Evolutionary conservation across 495 filamentous ascomycete genomes (phyloP).

Genomic region (Astrocystis sublimbata): DNA sequence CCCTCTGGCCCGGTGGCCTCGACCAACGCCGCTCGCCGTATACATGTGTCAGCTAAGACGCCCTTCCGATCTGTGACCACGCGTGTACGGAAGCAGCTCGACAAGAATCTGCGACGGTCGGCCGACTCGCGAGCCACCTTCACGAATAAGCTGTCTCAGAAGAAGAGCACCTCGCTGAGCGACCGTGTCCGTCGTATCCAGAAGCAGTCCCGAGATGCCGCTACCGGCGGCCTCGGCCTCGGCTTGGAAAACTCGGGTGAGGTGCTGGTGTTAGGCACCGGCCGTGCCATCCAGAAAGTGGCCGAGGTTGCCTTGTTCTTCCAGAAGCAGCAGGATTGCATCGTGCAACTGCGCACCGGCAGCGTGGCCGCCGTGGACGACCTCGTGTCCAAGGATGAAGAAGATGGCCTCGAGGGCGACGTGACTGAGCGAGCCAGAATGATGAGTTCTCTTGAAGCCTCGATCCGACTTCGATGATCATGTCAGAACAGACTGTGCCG

Average conservation of each 20-base stretch:
- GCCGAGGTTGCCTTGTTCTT: constrained; percentile 65
- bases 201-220: constrained; percentile 26
- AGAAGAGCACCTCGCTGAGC: constrained; percentile 40
- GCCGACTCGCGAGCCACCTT: constrained; percentile 34
- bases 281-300: constrained; percentile 73
- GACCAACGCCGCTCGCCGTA: constrained; percentile 43
- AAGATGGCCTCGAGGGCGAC: constrained; percentile 49
- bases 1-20: constrained; percentile 43
- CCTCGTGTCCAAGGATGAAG: constrained; percentile 46
- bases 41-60: constrained; percentile 76
- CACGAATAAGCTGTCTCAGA: constrained; percentile 38
- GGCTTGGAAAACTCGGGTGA: constrained; percentile 48
- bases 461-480: constrained; percentile 58
- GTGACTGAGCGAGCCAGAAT: constrained; percentile 62
- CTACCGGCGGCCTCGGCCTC: constrained; percentile 21
- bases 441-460: constrained; percentile 66
- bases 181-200: constrained; percentile 46
- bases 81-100: constrained; percentile 73
- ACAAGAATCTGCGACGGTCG: constrained; percentile 59
- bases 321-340: constrained; percentile 57
- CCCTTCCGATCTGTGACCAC: constrained; percentile 83
- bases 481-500: neutral
- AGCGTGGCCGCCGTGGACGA: constrained; percentile 73
- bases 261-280: constrained; percentile 76
- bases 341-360: constrained; percentile 61